Base-by-base conservation (phyloP, 371 early-diverging fungal species). In the Mycotypha africana region DNA sequence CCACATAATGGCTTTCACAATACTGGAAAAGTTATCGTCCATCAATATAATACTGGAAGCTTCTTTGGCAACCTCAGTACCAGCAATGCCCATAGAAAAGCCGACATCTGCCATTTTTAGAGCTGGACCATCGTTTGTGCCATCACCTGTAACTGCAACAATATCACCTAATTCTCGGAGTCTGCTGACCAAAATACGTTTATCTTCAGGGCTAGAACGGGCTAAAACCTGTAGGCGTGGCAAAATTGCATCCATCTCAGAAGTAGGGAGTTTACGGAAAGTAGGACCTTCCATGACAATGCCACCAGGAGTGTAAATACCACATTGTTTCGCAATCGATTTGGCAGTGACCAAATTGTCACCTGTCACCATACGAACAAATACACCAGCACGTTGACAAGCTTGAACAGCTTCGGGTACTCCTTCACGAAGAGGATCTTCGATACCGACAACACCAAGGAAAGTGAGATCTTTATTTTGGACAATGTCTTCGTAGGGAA, bases 291-390 rank as follows among this genome's bases (percentile, higher is more conserved):
- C 78, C 74, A 88, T 82, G 23, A 74, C 70, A 23, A 69, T 57
- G 30, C 82, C 79, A 36, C 79, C 76, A 17, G 65, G 51, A 3
- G 67, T 76, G 37, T 74, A 75, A 42, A 88, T 86, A 20, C 78
- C 78, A 49, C 80, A 78, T 53, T 84, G 74, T n/a, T 61, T 75
- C 6, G 86, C 88, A 45, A 88, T 83, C 9, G 69, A 60, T 47
- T 71, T 69, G 8, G 88, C 86, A 14, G 83, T 86, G 10, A 71
- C 54, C 32, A 85, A 20, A 48, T 84, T 82, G 58, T 88, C 88
- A 43, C 88, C 88, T 17, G 88, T 88, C 4, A 90, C 86, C 89
- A 89, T 91, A 11, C 85, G 78, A 24, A 90, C 84, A 49, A 74
- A 56, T 9, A 89, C 83, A 43, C 90, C 89, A 26, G 89, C 91